These are phyloP conservation scores for Tricholomella constricta DNA, from an alignment of 768 basidiomycete species.

Conservation along the genomic window DNA sequence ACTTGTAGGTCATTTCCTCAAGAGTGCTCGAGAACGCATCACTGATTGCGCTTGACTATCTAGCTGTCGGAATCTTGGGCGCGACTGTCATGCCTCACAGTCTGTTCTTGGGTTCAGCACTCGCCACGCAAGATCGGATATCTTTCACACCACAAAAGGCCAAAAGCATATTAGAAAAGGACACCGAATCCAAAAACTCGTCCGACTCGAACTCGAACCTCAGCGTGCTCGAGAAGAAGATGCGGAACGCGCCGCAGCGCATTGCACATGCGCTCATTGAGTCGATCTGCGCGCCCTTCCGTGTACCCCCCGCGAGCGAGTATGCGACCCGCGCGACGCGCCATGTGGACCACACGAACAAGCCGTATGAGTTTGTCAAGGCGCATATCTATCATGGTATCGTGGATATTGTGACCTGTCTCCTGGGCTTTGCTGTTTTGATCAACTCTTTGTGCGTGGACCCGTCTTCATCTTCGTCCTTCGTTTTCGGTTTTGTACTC, in stretches of 20 bases:
- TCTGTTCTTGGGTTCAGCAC: constrained; percentile 84
- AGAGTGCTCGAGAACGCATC: not conserved
- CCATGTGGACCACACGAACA: constrained; percentile 61
- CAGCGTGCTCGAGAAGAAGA: not conserved
- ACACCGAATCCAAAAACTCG: constrained; percentile 8
- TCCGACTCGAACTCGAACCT: constrained; percentile 8
- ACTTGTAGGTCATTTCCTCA: constrained; percentile 47
- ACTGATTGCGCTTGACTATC: not conserved
- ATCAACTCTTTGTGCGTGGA: constrained; percentile 80
- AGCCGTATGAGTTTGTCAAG: constrained; percentile 52
- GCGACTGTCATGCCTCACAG: constrained; percentile 95
- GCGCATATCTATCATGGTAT: constrained; percentile 68
- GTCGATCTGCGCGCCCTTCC: constrained; percentile 36
- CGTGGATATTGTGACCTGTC: constrained; percentile 63
- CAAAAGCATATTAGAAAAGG: constrained; percentile 21
- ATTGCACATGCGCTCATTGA: constrained; percentile 23
- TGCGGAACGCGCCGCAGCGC: not conserved
- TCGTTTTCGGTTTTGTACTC: not conserved
- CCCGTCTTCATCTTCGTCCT: constrained; percentile 4
- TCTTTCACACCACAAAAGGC: constrained; percentile 30
- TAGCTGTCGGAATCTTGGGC: constrained; percentile 73
- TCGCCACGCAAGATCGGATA: constrained; percentile 82
- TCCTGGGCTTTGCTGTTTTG: constrained; percentile 83
- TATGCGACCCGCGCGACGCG: constrained; percentile 38
- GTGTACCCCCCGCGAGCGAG: constrained; percentile 35